These are phyloP conservation scores for Metschnikowia koreensis DNA, from an alignment of 805 yeast genomes.

Conservation along the genomic window DNA sequence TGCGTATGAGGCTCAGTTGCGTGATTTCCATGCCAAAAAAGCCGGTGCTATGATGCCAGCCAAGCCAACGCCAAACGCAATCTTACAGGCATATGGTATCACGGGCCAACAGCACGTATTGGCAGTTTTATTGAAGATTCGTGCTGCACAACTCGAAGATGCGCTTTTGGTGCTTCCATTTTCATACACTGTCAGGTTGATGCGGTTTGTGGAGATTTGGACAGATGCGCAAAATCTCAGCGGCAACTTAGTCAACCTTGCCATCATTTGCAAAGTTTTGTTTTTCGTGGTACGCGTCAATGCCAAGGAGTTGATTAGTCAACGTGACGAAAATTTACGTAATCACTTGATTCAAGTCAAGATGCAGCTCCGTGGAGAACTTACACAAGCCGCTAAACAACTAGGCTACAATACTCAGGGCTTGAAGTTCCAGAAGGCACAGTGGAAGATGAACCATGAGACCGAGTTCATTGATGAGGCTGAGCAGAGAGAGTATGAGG, in stretches of 20 bases:
- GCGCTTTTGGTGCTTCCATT: conserved; percentile 89
- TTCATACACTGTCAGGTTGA: conserved; percentile 69
- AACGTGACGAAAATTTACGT: conserved; percentile 62
- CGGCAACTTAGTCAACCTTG: conserved; percentile 49
- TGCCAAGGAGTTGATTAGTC: conserved; percentile 73
- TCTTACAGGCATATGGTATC: conserved; percentile 69
- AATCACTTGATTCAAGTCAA: conserved; percentile 64
- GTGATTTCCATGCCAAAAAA: conserved; percentile 39
- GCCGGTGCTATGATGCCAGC: conserved; percentile 47
- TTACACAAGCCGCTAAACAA: conserved; percentile 51
- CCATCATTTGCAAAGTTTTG: conserved; percentile 69
- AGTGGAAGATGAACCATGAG: conserved; percentile 77
- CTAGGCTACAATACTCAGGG: conserved; percentile 88
- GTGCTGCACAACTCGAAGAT: conserved; percentile 85
- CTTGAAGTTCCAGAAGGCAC: conserved; percentile 64
- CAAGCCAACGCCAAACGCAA: conserved; percentile 63
- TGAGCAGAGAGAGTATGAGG: conserved; percentile 53
- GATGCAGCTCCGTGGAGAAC: conserved; percentile 53
- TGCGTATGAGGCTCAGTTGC: conserved; percentile 46
- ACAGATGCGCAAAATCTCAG: conserved; percentile 44
- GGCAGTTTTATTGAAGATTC: conserved; percentile 66
- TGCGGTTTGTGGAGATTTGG: conserved; percentile 76
- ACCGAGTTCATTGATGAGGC: conserved; percentile 69
- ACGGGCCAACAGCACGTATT: conserved; percentile 78
- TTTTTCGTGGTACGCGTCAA: conserved; percentile 73